Evolutionary conservation across 2,329 filamentous ascomycete genomes (phyloP).

Genomic region (Colletotrichum sp.): DNA sequence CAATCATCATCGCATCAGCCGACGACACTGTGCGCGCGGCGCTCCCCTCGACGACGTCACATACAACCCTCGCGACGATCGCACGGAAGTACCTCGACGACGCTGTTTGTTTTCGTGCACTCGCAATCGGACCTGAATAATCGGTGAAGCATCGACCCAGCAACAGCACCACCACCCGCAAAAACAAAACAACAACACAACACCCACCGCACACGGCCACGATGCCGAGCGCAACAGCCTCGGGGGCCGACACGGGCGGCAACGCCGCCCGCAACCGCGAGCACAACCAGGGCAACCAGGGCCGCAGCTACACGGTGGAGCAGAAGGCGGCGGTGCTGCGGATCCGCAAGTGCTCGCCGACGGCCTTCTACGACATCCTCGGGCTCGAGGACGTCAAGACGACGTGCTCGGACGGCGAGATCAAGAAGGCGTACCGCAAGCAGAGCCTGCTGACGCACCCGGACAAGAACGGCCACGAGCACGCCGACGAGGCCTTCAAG

Average conservation of each 20-base stretch:
- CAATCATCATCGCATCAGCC: neutral
- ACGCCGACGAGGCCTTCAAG: constrained; percentile 98
- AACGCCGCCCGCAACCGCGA: constrained; percentile 57
- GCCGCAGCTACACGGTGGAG: constrained; percentile 82
- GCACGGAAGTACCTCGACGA: neutral
- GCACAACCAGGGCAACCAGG: constrained; percentile 79
- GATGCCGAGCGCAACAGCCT: constrained; percentile 58
- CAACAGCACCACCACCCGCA: neutral
- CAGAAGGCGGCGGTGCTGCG: constrained; percentile 92
- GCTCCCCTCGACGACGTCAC: neutral
- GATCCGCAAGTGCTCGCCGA: constrained; percentile 82
- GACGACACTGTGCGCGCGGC: neutral
- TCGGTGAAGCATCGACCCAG: neutral
- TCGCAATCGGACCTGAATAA: neutral
- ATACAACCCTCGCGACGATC: neutral
- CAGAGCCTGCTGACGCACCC: constrained; percentile 93
- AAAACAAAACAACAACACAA: neutral
- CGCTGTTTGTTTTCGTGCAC: neutral
- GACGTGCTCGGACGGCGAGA: constrained; percentile 78
- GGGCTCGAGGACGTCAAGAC: constrained; percentile 69
- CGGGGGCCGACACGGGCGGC: constrained; percentile 55
- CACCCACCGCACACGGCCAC: neutral
- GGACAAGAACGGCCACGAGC: constrained; percentile 96
- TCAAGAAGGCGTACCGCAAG: constrained; percentile 98
- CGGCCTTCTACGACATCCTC: constrained; percentile 95